Evolutionary conservation across 2,329 filamentous ascomycete genomes (phyloP).

Genomic region (Fulvia fulva): DNA sequence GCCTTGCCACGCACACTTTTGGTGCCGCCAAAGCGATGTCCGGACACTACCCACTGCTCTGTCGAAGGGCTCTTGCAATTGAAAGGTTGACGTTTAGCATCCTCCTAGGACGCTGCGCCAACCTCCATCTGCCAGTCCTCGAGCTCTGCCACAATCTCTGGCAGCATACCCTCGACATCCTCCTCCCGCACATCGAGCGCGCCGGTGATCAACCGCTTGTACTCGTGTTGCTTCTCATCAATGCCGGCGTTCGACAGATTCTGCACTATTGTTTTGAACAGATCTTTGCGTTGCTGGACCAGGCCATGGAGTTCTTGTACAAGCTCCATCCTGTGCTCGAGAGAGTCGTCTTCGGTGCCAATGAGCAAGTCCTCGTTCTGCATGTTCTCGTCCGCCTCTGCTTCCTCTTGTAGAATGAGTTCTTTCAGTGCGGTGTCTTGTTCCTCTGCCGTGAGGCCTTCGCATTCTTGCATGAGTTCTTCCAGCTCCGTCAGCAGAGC

Average conservation of each 20-base stretch:
- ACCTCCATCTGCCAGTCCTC: conserved; percentile 37
- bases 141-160: conserved; percentile 47
- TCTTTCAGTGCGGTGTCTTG: conserved; percentile 38
- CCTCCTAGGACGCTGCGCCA: conserved; percentile 15
- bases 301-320: conserved; percentile 53
- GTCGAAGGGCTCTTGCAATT: not conserved
- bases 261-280: conserved; percentile 65
- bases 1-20: too few species aligned
- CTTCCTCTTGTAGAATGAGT: conserved; percentile 26
- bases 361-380: conserved; percentile 16
- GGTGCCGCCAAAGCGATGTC: not conserved
- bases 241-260: conserved; percentile 66
- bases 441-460: conserved; percentile 43
- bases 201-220: conserved; percentile 63
- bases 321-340: conserved; percentile 53
- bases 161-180: conserved; percentile 60
- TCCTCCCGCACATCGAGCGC: conserved; percentile 67
- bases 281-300: conserved; percentile 57
- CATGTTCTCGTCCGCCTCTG: conserved; percentile 31
- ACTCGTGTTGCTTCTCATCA: conserved; percentile 66
- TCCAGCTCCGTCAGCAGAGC: conserved; percentile 31
- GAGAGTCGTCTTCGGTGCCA: conserved; percentile 41
- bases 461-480: conserved; percentile 40
- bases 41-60: not conserved
- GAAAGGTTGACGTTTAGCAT: not conserved